Base-by-base conservation (phyloP, 495 filamentous ascomycete genomes). In the Aspergillus cristatus region DNA sequence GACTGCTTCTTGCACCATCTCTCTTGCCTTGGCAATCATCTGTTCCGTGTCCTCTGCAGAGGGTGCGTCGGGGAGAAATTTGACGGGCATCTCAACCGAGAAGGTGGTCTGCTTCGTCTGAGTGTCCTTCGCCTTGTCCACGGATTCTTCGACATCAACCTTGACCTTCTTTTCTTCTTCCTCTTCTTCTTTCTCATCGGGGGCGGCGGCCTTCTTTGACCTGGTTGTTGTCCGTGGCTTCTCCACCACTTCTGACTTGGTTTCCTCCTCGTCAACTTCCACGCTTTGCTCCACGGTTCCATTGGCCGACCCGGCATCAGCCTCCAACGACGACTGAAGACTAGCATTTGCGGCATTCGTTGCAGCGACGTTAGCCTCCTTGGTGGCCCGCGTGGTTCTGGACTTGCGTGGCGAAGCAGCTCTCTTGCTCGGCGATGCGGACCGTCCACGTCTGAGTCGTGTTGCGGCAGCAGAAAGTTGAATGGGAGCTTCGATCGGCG, bases 1-100 rank as follows among this genome's bases (percentile, higher is more conserved):
- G 32, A 69, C 70, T 29, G 85, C 87, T 37, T 84, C 83, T 35
- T 82, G 75, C 5, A 97, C 91, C 86, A 96, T 94, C 46, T 78
- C 77, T 56, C 82, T 86, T 6, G 91, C 91, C 57, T 84, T 74
- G 32, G 76, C 80, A 32, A 97, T 79, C 81, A 96, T 84, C 22
- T 79, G 71, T 38, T 83, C 68, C 0, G 88, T 78, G 35, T 83
- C 79, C 28, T 84, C 83, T 2, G 82, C 74, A 7, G 81, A 70
- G 0, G 84, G 83, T 7, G 85, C 60, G 28, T 87, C 78, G 12
- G 81, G 78, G 8, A 71, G 64, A 10, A 71, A 63, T 8, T 67
- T 70, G 10, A 80, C 68, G 8, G 85, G 82, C 60, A 84, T 62
- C 48, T 94, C 85, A 8, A 94, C 69, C 40, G 81, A 81, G 28